Evolutionary conservation across 2,329 filamentous ascomycete genomes (phyloP), one percentile per base, ranked within the genome.

Genomic region (Thyridium curvatum): DNA sequence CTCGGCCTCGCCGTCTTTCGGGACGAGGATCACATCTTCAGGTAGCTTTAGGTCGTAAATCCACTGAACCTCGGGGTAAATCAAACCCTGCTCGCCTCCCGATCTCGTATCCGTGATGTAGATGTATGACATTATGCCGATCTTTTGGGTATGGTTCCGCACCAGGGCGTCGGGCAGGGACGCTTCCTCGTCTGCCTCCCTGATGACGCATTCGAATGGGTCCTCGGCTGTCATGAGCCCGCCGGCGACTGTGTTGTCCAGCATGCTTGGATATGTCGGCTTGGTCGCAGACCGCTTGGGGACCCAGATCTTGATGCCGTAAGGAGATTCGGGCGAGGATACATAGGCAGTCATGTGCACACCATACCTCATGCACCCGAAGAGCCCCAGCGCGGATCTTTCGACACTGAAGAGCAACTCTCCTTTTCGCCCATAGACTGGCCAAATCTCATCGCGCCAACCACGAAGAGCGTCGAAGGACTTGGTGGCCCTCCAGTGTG

Each of bases 231-330:
- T 86, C 58, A 84, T 81, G 49, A 97, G 81, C 0, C 88, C 76
- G n/a, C 76, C 76, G 0, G 90, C 93, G 7, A 94, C 93, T 2
- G 89, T 89, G 60, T 97, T 98, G 61, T 98, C 93, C 48, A 98
- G 70, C 75, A 96, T 90, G n/a, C 84, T 76, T 0, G 84, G 83
- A 55, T 91, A 98, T 0, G 89, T 96, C 48, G 86, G 79, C 68
- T 97, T 98, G 42, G 69, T 76, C 37, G 69, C 70, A 12, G 89
- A 77, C 9, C 93, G 74, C 34, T 82, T 75, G 4, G 93, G 86
- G 2, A 94, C 77, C 91, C 93, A 97, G 31, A 98, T 71, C 53
- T 79, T 82, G 33, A 94, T 63, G 21, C 59, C 60, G 30, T 71
- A 66, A 15, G 57, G 59, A 4, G 59, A 57, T 16, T 58, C 59